Evolutionary conservation across 2,329 filamentous ascomycete species (phyloP).

Genomic region (Xylaria multiplex): DNA sequence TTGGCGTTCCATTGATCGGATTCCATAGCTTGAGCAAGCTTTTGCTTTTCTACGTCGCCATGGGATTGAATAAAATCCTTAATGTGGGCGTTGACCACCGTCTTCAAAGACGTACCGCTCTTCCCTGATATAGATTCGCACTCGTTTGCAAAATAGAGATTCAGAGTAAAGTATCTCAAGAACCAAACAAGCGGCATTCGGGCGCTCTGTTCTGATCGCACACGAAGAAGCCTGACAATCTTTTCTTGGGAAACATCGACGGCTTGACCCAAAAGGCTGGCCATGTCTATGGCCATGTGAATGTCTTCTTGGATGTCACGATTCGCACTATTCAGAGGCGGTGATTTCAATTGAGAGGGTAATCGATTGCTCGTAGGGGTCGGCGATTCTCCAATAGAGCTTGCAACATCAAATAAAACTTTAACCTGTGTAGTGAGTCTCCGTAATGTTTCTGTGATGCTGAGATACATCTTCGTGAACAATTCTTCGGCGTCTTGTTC

Average conservation of each 20-base stretch:
- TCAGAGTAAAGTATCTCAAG: slow-evolving; percentile 83
- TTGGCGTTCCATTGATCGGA: slow-evolving; percentile 82
- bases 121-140: slow-evolving; percentile 86
- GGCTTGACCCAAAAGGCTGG: slow-evolving; percentile 79
- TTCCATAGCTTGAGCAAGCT: slow-evolving; percentile 80
- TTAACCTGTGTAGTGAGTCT: slow-evolving; percentile 92
- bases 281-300: slow-evolving; percentile 79
- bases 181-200: slow-evolving; percentile 75
- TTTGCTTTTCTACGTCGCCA: slow-evolving; percentile 77
- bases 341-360: slow-evolving; percentile 59
- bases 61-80: slow-evolving; percentile 79
- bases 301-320: slow-evolving; percentile 74
- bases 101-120: slow-evolving; percentile 79
- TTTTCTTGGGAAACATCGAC: slow-evolving; percentile 84
- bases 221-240: slow-evolving; percentile 78
- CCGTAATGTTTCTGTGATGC: slow-evolving; percentile 86
- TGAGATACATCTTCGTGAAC: slow-evolving; percentile 83
- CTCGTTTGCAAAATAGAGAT: slow-evolving; percentile 84
- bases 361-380: slow-evolving; percentile 54
- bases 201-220: slow-evolving; percentile 78
- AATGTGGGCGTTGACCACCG: slow-evolving; percentile 82
- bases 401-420: slow-evolving; percentile 92
- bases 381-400: slow-evolving; percentile 66
- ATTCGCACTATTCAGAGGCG: slow-evolving; percentile 61
- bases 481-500: slow-evolving; percentile 85